Base-by-base conservation (phyloP, 345 rosid genomes). In the Euphorbia peplus region DNA sequence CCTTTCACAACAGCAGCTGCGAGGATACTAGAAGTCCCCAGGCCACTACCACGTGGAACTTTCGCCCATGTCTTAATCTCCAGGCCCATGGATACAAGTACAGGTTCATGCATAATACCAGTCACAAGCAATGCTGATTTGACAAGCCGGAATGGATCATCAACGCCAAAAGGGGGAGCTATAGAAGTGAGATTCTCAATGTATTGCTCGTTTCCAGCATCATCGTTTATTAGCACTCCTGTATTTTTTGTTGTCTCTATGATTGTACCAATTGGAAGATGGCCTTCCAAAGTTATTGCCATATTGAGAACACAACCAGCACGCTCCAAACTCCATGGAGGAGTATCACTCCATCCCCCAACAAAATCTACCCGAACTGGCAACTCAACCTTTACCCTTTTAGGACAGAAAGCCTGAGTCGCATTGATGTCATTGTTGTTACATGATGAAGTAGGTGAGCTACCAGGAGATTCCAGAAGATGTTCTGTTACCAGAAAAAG, bases 331-430 rank as follows among this genome's bases (percentile, higher is more conserved):
- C 97, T 91, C 96, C 97, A 91, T 53, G 97, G 98, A 73, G 98
- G 98, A 75, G 98, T 93, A 66, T 91, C 98, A 67, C 97, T 95
- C 99, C 97, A 95, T 59, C 99, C 96, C 53, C 99, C 99, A 50
- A 84, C 97, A 85, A 95, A 91, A 75, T 95, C 95, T 66, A 95
- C 88, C 16, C 95, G 93, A 71, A 95, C 96, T 15, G 96, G 99
- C 75, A 95, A 83, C 76, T 89, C 96, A 22, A 90, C 87, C 71
- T 84, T 88, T 52, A 84, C 82, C 62, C 59, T 85, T 76, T 81
- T 84, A 19, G 84, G 74, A 11, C 73, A 71, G 72, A 85, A 86
- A 29, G 74, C 60, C 46, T 37, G 71, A 54, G 68, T 74, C 63
- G 26, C 32, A 81, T 68, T 76, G 39, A 68, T 28, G 22, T 69